Conservation (phyloP, 179 eudicot genomes). For the Carnegiea gigantea region DNA sequence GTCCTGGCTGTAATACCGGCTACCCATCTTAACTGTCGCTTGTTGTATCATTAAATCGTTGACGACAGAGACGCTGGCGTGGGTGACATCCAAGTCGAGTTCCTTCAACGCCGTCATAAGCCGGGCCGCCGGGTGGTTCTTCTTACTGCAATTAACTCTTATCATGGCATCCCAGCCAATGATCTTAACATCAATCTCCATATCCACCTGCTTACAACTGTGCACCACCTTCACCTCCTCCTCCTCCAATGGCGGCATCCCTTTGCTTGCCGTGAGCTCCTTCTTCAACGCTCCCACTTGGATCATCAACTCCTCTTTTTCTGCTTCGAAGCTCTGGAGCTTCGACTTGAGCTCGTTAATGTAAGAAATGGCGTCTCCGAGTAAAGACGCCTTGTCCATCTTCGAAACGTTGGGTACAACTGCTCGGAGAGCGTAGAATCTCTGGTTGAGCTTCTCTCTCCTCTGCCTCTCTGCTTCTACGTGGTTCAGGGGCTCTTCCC, state of each 20-base stretch:
- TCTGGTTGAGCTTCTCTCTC: slow-evolving; percentile 83
- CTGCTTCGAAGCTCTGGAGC: slow-evolving; percentile 39
- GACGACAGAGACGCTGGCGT: slow-evolving; percentile 74
- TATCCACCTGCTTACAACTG: slow-evolving; percentile 21
- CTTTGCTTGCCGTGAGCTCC: slow-evolving; percentile 36
- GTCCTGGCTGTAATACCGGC: slow-evolving; percentile 58
- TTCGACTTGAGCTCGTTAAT: slow-evolving; percentile 71
- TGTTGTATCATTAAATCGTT: slow-evolving; percentile 86
- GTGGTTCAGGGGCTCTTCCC: slow-evolving; percentile 89
- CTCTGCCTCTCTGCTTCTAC: slow-evolving; percentile 88
- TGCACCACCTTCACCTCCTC: neutral
- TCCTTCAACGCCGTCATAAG: slow-evolving; percentile 72
- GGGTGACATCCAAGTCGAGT: slow-evolving; percentile 60
- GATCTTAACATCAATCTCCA: slow-evolving; percentile 75
- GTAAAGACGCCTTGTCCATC: slow-evolving; percentile 86
- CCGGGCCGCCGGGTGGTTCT: slow-evolving; percentile 79
- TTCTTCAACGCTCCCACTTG: slow-evolving; percentile 50
- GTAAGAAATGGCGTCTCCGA: slow-evolving; percentile 79
- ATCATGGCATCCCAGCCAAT: slow-evolving; percentile 87
- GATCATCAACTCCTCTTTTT: slow-evolving; percentile 45
- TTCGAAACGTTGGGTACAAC: slow-evolving; percentile 92
- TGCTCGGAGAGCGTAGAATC: slow-evolving; percentile 71
- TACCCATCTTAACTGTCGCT: slow-evolving; percentile 72
- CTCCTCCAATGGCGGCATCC: slow-evolving; percentile 8
- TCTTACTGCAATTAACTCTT: slow-evolving; percentile 53